Evolutionary conservation across 768 basidiomycete species (phyloP).

Genomic region (Rhodotorula diobovata): DNA sequence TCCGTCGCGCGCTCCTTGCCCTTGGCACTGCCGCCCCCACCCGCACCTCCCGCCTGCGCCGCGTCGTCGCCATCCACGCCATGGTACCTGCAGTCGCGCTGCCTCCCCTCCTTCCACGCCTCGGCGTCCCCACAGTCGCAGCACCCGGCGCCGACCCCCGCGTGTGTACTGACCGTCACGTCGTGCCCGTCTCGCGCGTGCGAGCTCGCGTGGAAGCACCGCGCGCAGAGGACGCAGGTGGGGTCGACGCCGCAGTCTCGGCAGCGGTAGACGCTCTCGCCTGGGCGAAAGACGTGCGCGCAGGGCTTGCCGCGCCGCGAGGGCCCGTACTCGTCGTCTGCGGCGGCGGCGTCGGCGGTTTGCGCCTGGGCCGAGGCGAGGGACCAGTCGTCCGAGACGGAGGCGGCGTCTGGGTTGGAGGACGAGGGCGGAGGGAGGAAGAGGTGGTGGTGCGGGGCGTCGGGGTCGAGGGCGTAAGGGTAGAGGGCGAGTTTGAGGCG

Average conservation of each 20-base stretch:
- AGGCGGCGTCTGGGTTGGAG: not conserved
- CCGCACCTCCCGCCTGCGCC: not conserved
- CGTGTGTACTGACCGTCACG: slow-evolving; percentile 87
- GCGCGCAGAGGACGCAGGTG: slow-evolving; percentile 80
- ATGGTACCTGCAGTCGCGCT: slow-evolving; percentile 72
- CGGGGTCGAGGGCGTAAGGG: slow-evolving; percentile 6
- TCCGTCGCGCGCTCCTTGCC: slow-evolving; percentile 4
- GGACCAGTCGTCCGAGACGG: slow-evolving; percentile 13
- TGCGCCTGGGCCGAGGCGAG: slow-evolving; percentile 11
- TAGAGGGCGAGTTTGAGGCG: slow-evolving; percentile 11
- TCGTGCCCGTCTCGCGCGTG: slow-evolving; percentile 71
- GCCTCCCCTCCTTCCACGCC: slow-evolving; percentile 68
- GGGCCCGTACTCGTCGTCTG: slow-evolving; percentile 14
- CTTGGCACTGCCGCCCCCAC: not conserved
- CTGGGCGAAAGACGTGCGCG: slow-evolving; percentile 79
- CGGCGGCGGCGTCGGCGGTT: not conserved
- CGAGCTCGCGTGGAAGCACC: slow-evolving; percentile 82
- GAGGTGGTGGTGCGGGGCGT: not conserved
- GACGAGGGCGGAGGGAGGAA: not conserved
- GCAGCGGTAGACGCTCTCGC: slow-evolving; percentile 89
- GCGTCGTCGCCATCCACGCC: not conserved
- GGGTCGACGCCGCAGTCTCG: slow-evolving; percentile 89
- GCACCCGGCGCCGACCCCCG: slow-evolving; percentile 63
- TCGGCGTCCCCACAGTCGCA: slow-evolving; percentile 93
- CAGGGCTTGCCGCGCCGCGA: slow-evolving; percentile 50